These are phyloP conservation scores for Rosa chinensis DNA, from an alignment of 306 rosid species.

Conservation along the genomic window DNA sequence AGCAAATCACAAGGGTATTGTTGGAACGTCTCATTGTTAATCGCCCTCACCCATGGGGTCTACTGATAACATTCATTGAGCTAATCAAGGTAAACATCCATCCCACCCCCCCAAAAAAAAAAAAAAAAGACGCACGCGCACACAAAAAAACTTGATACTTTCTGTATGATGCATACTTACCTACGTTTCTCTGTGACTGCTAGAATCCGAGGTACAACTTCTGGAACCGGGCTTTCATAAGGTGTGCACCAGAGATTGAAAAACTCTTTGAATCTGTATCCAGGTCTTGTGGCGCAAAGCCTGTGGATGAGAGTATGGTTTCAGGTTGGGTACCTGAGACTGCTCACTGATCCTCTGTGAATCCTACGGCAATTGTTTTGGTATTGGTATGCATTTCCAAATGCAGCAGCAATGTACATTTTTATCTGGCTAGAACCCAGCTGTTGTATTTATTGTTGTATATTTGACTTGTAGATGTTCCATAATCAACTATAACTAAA, in stretches of 20 bases:
- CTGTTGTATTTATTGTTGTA: background rate
- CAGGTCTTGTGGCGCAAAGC: conserved; percentile 93
- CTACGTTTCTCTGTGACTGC: background rate
- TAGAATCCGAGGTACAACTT: conserved; percentile 94
- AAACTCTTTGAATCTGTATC: conserved; percentile 96
- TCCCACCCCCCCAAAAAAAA: background rate
- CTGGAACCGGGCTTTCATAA: conserved; percentile 88
- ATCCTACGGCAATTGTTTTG: background rate
- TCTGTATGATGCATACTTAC: background rate
- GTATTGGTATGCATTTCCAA: background rate
- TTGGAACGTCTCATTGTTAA: conserved; percentile 91
- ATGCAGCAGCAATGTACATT: background rate
- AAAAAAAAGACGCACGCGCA: no score
- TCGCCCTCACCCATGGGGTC: conserved; percentile 99
- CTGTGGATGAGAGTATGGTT: conserved; percentile 88
- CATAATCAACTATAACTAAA: background rate
- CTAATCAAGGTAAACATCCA: conserved; percentile 64
- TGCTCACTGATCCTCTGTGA: conserved; percentile 33
- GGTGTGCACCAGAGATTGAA: conserved; percentile 97
- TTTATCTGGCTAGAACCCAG: background rate
- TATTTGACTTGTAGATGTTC: background rate
- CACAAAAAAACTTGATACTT: background rate
- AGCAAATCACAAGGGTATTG: conserved; percentile 96
- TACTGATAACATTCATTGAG: conserved; percentile 93
- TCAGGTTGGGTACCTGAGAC: conserved; percentile 79